Evolutionary conservation across 768 basidiomycete species (phyloP).

Genomic region (Naematelia encephala): DNA sequence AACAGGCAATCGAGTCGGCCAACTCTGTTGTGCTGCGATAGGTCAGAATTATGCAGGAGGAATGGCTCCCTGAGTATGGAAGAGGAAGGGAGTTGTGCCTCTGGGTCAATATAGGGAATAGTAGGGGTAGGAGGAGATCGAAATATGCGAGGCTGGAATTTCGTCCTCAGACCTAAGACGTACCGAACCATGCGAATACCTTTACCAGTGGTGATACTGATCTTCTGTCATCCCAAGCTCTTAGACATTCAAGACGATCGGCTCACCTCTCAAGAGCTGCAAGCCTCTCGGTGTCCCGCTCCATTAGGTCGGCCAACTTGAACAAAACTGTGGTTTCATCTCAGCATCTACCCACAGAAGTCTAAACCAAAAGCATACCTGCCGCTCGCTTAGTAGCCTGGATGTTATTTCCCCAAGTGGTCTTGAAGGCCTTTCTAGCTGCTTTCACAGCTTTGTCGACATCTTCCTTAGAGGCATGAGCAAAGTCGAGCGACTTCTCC

Average conservation of each 20-base stretch:
- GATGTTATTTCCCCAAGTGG: conserved; percentile 51
- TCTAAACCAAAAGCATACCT: conserved; percentile 12
- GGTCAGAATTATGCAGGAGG: conserved; percentile 46
- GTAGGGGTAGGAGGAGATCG: too few relatives aligned
- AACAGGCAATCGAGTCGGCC: conserved; percentile 54
- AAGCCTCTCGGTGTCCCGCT: conserved; percentile 61
- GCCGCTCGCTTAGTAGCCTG: conserved; percentile 44
- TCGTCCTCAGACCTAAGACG: not conserved
- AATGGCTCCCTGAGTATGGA: not conserved
- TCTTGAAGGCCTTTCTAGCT: conserved; percentile 52
- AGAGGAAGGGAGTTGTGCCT: too few relatives aligned
- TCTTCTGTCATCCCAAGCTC: not conserved
- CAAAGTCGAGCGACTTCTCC: conserved; percentile 54
- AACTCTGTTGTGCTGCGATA: conserved; percentile 57
- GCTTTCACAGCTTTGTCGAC: conserved; percentile 67
- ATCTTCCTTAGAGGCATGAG: conserved; percentile 65
- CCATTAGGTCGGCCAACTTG: conserved; percentile 66
- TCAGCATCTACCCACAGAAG: conserved; percentile 56
- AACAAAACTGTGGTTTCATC: conserved; percentile 62
- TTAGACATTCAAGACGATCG: not conserved
- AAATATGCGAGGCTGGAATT: too few relatives aligned
- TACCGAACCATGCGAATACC: conserved; percentile 52
- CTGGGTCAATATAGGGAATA: too few relatives aligned
- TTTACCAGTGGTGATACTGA: conserved; percentile 59
- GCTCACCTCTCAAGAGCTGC: conserved; percentile 64